Conservation (phyloP, 352 stramenopile species). For the Pythium aquatile region DNA sequence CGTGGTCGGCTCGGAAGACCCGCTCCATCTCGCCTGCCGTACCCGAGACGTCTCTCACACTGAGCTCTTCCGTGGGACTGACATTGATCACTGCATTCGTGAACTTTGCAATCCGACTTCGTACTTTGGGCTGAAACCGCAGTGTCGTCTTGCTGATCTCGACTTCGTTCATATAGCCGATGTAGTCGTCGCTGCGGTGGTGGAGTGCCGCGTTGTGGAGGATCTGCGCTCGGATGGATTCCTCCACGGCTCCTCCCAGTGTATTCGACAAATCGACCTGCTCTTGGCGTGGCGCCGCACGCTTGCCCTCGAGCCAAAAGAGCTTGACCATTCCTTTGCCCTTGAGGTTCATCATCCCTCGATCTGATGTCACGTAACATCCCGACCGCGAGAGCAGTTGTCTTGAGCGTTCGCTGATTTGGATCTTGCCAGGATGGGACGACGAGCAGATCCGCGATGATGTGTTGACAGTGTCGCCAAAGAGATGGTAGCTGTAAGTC, state of each 20-base stretch:
- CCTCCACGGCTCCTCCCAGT: conserved; percentile 49
- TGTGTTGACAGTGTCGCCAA: conserved; percentile 84
- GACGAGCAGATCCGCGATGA: conserved; percentile 80
- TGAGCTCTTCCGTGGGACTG: background rate
- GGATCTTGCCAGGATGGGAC: conserved; percentile 55
- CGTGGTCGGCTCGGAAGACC: conserved; percentile 48
- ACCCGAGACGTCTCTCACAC: conserved; percentile 40
- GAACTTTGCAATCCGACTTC: conserved; percentile 1
- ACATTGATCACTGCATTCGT: conserved; percentile 9
- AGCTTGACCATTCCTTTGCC: conserved; percentile 70
- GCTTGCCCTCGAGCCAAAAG: conserved; percentile 67
- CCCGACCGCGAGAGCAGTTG: conserved; percentile 48
- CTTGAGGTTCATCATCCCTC: conserved; percentile 69
- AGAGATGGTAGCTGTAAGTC: conserved; percentile 84
- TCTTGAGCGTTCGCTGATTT: conserved; percentile 58
- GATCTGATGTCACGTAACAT: conserved; percentile 52
- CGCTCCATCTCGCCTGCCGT: conserved; percentile 55
- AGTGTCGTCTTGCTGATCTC: conserved; percentile 51
- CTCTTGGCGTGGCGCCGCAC: conserved; percentile 25
- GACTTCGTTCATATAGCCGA: conserved; percentile 60
- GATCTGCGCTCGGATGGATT: conserved; percentile 46
- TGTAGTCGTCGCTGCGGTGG: conserved; percentile 57
- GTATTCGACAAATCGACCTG: conserved; percentile 29
- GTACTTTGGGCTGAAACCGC: conserved; percentile 43
- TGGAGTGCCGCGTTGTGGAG: conserved; percentile 34